Evolutionary conservation across 257 asterid genomes (phyloP).

Genomic region (Solanum sitiens): DNA sequence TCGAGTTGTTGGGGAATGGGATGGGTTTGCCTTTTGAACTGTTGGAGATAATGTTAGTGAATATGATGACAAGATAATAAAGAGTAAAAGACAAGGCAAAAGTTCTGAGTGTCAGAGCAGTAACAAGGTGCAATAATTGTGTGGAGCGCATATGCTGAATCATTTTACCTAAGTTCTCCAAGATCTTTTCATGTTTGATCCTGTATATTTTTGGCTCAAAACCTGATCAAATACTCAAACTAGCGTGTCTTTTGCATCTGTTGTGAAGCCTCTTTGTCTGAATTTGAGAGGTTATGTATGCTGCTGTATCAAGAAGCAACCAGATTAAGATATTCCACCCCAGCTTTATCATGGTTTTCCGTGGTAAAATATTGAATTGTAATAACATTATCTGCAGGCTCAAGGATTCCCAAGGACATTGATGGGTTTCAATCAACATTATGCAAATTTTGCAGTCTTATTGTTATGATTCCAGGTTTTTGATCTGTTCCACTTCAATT

Average conservation of each 20-base stretch:
- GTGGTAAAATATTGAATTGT: conserved; percentile 3
- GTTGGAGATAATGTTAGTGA: background rate
- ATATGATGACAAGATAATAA: background rate
- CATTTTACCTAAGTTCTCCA: background rate
- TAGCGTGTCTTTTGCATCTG: background rate
- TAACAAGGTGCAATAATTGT: background rate
- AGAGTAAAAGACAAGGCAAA: background rate
- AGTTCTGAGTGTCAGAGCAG: background rate
- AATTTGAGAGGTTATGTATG: background rate
- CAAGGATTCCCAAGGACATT: conserved; percentile 29
- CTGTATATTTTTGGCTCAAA: background rate
- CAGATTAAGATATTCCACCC: background rate
- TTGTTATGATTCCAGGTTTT: conserved; percentile 71
- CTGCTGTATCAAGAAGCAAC: background rate
- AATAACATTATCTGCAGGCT: conserved; percentile 28
- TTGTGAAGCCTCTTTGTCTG: background rate
- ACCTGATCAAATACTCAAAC: background rate
- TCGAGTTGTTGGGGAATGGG: background rate
- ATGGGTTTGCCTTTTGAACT: background rate
- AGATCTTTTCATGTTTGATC: background rate
- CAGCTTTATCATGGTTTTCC: background rate
- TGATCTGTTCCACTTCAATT: background rate
- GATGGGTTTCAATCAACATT: conserved; percentile 32
- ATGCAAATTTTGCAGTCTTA: conserved; percentile 68
- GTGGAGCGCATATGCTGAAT: background rate